Conservation (phyloP, 2,329 filamentous ascomycete genomes). For the Colletotrichum sp. region DNA sequence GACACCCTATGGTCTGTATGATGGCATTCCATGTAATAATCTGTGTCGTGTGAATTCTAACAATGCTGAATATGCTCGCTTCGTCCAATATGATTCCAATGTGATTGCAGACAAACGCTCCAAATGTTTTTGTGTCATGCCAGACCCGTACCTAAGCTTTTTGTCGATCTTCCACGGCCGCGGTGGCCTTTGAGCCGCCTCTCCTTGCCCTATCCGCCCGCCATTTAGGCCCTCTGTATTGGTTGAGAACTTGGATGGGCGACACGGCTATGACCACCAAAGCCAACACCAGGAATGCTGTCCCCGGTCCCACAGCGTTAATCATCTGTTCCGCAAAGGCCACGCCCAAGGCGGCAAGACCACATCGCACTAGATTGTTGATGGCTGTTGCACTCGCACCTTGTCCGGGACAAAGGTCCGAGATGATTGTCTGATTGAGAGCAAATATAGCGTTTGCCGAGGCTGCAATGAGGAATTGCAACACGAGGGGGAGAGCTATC, state of each 20-base stretch:
- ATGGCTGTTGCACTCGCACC: conserved; percentile 36
- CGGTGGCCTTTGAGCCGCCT: neutral
- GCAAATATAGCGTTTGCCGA: conserved; percentile 40
- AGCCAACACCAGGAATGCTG: neutral
- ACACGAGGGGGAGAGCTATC: conserved; percentile 28
- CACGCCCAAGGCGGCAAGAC: conserved; percentile 10
- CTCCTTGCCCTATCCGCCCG: conserved; percentile 2
- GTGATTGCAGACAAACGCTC: neutral
- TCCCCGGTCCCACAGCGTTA: conserved; percentile 3
- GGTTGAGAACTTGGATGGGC: conserved; percentile 14
- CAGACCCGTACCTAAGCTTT: neutral
- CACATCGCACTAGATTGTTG: conserved; percentile 32
- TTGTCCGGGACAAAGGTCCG: conserved; percentile 34
- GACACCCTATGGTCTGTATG: neutral
- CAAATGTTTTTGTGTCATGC: neutral
- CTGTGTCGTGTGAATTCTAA: neutral
- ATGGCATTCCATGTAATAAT: neutral
- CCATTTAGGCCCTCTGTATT: conserved; percentile 17
- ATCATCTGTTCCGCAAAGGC: conserved; percentile 14
- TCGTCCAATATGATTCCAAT: neutral
- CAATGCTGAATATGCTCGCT: neutral
- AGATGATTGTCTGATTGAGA: conserved; percentile 36
- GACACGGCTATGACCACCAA: conserved; percentile 11
- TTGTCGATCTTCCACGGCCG: neutral
- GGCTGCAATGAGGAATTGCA: conserved; percentile 39